Percentiles rank a stretch among this genome's conserved stretches.
These are phyloP conservation scores for Macrolepiota albuminosa DNA, from an alignment of 768 basidiomycete species.

Conservation along the genomic window DNA sequence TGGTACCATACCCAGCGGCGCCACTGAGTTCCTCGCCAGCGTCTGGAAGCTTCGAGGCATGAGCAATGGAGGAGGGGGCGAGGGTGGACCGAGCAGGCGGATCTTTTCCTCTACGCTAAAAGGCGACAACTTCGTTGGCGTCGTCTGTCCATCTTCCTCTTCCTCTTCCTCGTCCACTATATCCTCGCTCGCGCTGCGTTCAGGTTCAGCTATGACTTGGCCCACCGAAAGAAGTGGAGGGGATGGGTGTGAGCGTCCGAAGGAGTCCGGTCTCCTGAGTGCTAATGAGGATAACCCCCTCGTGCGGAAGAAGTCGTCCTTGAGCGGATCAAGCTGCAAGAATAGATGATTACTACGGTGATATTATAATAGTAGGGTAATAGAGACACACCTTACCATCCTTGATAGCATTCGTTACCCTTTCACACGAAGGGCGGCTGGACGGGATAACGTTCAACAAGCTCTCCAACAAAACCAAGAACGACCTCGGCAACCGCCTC, in stretches of 20 bases:
- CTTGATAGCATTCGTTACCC: slow-evolving; percentile 61
- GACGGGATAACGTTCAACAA: slow-evolving; percentile 59
- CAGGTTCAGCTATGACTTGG: background rate
- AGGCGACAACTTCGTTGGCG: background rate
- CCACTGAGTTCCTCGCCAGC: background rate
- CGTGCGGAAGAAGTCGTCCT: slow-evolving; percentile 8
- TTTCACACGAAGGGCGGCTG: slow-evolving; percentile 67
- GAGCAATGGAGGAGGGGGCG: slow-evolving; percentile 6
- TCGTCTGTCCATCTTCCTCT: slow-evolving; percentile 6
- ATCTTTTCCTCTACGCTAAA: slow-evolving; percentile 10
- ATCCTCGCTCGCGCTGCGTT: background rate
- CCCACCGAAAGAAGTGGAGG: background rate
- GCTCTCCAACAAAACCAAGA: slow-evolving; percentile 67
- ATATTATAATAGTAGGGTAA: background rate
- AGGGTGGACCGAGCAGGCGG: slow-evolving; percentile 14
- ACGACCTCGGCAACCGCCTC: slow-evolving; percentile 67
- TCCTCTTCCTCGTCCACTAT: background rate
- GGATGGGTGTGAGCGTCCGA: background rate
- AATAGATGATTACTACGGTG: background rate
- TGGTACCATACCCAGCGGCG: background rate
- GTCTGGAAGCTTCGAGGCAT: background rate
- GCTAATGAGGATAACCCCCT: slow-evolving; percentile 10
- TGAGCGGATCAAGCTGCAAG: slow-evolving; percentile 16
- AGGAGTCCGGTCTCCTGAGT: slow-evolving; percentile 7
- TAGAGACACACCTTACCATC: slow-evolving; percentile 63